A percentile compares a stretch with the other conserved stretches of the same genome.
Evolutionary conservation across 257 asterid genomes (phyloP).

Genomic region (Cynanchum wilfordii): DNA sequence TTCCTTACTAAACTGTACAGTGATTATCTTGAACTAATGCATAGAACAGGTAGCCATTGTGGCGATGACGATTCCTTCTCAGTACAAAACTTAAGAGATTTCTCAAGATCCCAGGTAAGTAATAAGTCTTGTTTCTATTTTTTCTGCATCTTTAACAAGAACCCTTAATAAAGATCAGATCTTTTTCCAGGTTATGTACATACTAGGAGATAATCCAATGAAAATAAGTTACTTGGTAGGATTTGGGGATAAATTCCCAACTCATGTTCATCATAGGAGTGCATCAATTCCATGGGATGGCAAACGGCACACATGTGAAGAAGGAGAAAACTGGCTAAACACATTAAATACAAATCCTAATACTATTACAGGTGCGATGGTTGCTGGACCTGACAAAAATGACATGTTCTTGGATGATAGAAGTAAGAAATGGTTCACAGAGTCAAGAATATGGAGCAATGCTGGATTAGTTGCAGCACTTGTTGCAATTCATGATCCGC

Average conservation of each 20-base stretch:
- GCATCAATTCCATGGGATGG: slow-evolving; percentile 56
- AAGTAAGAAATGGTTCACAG: slow-evolving; percentile 37
- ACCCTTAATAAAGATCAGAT: background rate
- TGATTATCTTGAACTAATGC: slow-evolving; percentile 47
- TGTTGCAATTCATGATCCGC: slow-evolving; percentile 40
- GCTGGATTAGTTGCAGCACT: slow-evolving; percentile 60
- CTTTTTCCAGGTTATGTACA: slow-evolving; percentile 40
- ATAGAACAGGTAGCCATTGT: slow-evolving; percentile 28
- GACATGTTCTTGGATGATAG: slow-evolving; percentile 39
- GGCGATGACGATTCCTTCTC: slow-evolving; percentile 26
- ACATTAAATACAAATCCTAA: slow-evolving; percentile 35
- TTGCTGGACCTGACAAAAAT: slow-evolving; percentile 46
- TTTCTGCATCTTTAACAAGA: background rate
- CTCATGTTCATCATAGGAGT: slow-evolving; percentile 48
- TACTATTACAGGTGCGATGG: slow-evolving; percentile 47
- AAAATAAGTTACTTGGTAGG: slow-evolving; percentile 58
- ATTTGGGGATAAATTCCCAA: slow-evolving; percentile 37
- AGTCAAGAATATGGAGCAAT: slow-evolving; percentile 45
- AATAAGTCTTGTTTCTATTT: background rate
- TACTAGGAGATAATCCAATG: slow-evolving; percentile 58
- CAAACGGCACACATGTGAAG: slow-evolving; percentile 25
- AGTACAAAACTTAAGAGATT: slow-evolving; percentile 25
- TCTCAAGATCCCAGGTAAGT: slow-evolving; percentile 46
- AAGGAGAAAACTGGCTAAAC: slow-evolving; percentile 37
- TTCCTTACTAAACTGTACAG: slow-evolving; percentile 54